Percentiles rank a stretch among this genome's conserved stretches.
These are phyloP conservation scores for Russula emetica DNA, from an alignment of 768 basidiomycete species.

Conservation along the genomic window DNA sequence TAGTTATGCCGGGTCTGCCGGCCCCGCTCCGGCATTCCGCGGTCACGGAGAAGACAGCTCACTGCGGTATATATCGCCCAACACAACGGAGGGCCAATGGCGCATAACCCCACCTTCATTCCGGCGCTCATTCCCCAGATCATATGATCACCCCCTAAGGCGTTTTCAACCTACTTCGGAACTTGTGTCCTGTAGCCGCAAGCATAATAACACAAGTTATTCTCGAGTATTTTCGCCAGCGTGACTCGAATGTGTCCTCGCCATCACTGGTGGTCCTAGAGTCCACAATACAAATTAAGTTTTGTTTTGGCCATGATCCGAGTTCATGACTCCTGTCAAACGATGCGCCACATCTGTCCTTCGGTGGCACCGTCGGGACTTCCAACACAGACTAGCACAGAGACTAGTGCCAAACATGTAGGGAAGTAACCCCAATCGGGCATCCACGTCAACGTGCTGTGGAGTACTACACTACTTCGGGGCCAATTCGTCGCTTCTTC, in stretches of 20 bases:
- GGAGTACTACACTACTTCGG: background rate
- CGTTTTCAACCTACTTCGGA: conserved; percentile 1
- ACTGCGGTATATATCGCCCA: conserved; percentile 8
- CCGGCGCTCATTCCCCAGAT: conserved; percentile 20
- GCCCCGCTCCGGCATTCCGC: conserved; percentile 14
- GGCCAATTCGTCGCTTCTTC: background rate
- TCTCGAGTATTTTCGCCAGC: background rate
- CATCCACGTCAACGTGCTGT: background rate
- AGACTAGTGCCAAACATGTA: background rate
- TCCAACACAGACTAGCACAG: background rate
- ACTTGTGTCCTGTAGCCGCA: background rate
- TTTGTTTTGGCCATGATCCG: conserved; percentile 14
- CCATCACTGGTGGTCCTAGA: background rate
- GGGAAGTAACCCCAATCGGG: conserved; percentile 4
- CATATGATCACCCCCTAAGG: conserved; percentile 16
- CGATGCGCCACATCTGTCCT: conserved; percentile 9
- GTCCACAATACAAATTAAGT: background rate
- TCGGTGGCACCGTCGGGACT: background rate
- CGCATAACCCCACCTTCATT: background rate
- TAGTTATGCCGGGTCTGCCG: background rate
- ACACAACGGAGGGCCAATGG: background rate
- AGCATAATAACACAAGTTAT: background rate
- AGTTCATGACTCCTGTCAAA: background rate
- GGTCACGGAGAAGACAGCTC: background rate
- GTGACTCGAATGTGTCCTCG: no score